phyloP scores from a whole-genome alignment of 345 rosid genomes.

The thale cress (Arabidopsis thaliana) region TAIR10.1 NC_003070.9:23648001-23648500 shows the following conservation, averaged over 20 bases:
- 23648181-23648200: background rate
- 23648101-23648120: constrained; percentile 29
- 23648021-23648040: constrained; percentile 3
- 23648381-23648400: background rate
- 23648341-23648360: background rate
- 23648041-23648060: background rate
- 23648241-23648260: background rate
- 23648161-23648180: background rate
- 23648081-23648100: constrained; percentile 22
- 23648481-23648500: background rate
- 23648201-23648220: constrained; percentile 6
- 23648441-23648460: background rate
- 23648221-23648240: background rate
- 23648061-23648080: fast-evolving
- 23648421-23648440: background rate
- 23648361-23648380: background rate
- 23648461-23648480: background rate
- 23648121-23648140: fast-evolving
- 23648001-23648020: background rate
- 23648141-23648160: constrained; percentile 21
- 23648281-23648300: background rate
- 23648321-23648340: constrained; percentile 4
- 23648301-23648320: constrained; percentile 12
- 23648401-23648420: background rate
- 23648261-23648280: background rate